phyloP scores from a whole-genome alignment of 768 basidiomycete species.

The Trametopsis cervina region DNA sequence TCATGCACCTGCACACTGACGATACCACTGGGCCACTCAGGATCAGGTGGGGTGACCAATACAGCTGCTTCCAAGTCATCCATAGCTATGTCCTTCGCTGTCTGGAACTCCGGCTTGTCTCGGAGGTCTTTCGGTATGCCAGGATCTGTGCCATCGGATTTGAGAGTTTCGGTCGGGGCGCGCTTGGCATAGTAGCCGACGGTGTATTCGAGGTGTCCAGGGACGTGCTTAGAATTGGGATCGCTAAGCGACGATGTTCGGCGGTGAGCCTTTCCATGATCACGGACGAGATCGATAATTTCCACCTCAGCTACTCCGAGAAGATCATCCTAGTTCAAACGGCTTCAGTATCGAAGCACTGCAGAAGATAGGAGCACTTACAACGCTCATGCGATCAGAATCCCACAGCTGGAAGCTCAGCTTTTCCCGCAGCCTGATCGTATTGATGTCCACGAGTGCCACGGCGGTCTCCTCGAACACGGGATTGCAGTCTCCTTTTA shows the following conservation, averaged over 20 bases:
- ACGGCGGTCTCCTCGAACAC: conserved; percentile 66
- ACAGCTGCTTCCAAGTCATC: conserved; percentile 37
- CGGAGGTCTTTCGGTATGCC: conserved; percentile 32
- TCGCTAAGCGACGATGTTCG: conserved; percentile 18
- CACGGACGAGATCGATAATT: conserved; percentile 23
- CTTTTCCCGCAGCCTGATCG: conserved; percentile 60
- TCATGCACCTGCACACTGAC: conserved; percentile 60
- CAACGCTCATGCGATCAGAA: conserved; percentile 40
- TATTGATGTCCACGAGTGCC: conserved; percentile 54
- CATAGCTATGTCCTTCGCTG: conserved; percentile 38
- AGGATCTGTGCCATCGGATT: conserved; percentile 28
- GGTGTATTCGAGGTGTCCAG: conserved; percentile 40
- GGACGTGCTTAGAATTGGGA: conserved; percentile 24
- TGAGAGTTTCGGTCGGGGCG: conserved; percentile 18
- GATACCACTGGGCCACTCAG: conserved; percentile 60
- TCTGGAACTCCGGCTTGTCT: conserved; percentile 41
- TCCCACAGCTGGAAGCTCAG: conserved; percentile 68
- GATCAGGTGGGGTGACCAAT: conserved; percentile 43
- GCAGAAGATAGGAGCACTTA: conserved; percentile 8
- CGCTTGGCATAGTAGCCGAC: conserved; percentile 47
- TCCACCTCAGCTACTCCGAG: conserved; percentile 42
- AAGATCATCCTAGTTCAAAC: conserved; percentile 33
- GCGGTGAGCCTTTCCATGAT: conserved; percentile 21
- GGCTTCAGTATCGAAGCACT: not conserved
- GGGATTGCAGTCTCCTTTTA: conserved; percentile 52